A percentile compares a stretch with the other conserved stretches of the same genome.
These are phyloP conservation scores for Neurospora terricola DNA, from an alignment of 495 filamentous ascomycete species.

Conservation along the genomic window DNA sequence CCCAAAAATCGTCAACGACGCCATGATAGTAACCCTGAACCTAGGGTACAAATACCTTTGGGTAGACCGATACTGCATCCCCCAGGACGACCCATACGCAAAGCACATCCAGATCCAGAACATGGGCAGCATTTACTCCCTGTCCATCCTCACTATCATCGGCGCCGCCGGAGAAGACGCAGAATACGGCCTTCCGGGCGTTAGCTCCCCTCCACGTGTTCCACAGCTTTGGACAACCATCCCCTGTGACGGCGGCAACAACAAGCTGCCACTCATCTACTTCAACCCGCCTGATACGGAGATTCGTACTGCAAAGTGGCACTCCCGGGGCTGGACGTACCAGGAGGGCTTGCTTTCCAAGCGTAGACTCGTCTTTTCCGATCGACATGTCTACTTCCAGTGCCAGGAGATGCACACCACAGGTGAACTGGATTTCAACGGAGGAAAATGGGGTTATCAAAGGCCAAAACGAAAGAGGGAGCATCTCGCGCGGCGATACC, in stretches of 20 bases:
- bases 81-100: conserved; percentile 3
- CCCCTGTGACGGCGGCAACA: background rate
- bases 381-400: conserved; percentile 27
- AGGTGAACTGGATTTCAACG: background rate
- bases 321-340: conserved; percentile 31
- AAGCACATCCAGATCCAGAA: conserved; percentile 17
- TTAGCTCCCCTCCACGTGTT: conserved; percentile 1
- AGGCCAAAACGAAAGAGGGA: background rate
- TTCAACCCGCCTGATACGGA: background rate
- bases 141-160: conserved; percentile 16
- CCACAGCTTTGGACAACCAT: background rate
- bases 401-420: conserved; percentile 15
- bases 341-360: conserved; percentile 28
- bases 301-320: conserved; percentile 20
- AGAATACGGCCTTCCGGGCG: conserved; percentile 20
- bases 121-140: conserved; percentile 22
- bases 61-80: conserved; percentile 11
- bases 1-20: background rate
- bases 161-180: conserved; percentile 17
- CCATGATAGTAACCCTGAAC: background rate
- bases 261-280: background rate
- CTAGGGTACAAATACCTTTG: background rate
- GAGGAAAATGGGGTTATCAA: background rate
- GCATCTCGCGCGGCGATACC: background rate
- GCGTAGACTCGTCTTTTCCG: conserved; percentile 11